These are phyloP conservation scores for Mycena vitilis DNA, from an alignment of 768 basidiomycete species.

Conservation along the genomic window DNA sequence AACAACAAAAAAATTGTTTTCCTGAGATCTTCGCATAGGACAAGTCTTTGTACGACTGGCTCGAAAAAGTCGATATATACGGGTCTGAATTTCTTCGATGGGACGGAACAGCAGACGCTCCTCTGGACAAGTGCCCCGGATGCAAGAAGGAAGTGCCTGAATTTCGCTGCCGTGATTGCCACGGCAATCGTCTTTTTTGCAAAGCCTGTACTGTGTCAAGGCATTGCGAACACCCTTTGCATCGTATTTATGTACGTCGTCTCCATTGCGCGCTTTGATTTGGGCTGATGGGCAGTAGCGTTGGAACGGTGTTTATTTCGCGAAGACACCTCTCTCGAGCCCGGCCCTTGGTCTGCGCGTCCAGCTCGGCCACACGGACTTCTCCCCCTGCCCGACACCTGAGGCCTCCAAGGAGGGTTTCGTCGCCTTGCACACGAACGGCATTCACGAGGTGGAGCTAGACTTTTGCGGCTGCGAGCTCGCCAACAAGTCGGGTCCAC, in stretches of 20 bases:
- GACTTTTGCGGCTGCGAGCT: constrained; percentile 10
- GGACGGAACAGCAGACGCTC: no score
- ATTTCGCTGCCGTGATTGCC: neutral
- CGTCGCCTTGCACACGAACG: neutral
- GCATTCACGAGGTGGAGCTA: neutral
- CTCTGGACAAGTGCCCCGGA: no score
- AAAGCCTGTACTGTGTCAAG: neutral
- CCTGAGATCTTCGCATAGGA: no score
- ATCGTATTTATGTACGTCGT: neutral
- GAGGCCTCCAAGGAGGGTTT: constrained; percentile 2
- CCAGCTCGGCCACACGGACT: neutral
- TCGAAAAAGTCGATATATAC: no score
- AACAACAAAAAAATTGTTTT: no score
- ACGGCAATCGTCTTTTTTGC: neutral
- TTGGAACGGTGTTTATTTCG: neutral
- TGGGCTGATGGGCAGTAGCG: neutral
- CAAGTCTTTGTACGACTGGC: no score
- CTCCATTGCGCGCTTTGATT: neutral
- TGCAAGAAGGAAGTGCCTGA: neutral
- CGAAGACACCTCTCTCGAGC: neutral
- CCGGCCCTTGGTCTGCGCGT: neutral
- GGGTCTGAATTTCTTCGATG: no score
- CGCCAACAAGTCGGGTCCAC: neutral
- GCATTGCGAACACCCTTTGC: neutral
- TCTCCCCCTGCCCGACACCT: neutral